Evolutionary conservation across 495 filamentous ascomycete species (phyloP), one percentile per base, ranked within the genome.

Genomic region (Aspergillus nanangensis): DNA sequence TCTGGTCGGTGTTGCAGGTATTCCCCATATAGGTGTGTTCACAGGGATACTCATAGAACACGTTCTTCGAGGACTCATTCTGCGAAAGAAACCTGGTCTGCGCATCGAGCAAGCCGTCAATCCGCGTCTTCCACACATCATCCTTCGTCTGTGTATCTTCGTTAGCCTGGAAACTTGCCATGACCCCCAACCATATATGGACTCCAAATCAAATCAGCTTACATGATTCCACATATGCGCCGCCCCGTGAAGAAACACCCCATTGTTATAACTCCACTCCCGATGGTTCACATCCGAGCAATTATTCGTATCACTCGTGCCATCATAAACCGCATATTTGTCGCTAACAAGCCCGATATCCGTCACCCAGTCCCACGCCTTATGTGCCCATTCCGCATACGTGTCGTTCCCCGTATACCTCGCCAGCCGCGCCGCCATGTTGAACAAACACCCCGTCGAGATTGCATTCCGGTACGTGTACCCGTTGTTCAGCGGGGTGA

Each of bases 391-490:
- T 18, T 86, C 76, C 2, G 78, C 76, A 58, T 95, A 95, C 0
- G 86, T 91, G 43, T 77, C 52, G 54, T 95, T 95, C 5, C 77
- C 72, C 5, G 88, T 89, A 60, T 89, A 92, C 38, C 73, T 74
- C 0, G 85, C 86, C 42, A 95, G 67, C 7, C 90, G 78, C 1
- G 88, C 81, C 4, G 81, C 86, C 29, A 95, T 64, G 48, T 94
- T 82, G 64, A 93, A 87, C 65, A 92, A 88, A 44, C 82, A 79
- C 4, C 83, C 88, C 39, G 88, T 93, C 3, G 85, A 85, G 46
- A 86, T 87, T 14, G 87, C 72, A 60, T 88, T 91, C 65, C 90
- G 85, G 70, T 92, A 91, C 40, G 82, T 74, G 46, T 87, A 93
- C 1, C 90, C 90, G 38, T 77, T 80, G 51, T 93, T 90, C 44